Percentiles rank a stretch among this genome's conserved stretches.
phyloP scores from a whole-genome alignment of 75 land plant species.

The Pinus tabuliformis region DNA sequence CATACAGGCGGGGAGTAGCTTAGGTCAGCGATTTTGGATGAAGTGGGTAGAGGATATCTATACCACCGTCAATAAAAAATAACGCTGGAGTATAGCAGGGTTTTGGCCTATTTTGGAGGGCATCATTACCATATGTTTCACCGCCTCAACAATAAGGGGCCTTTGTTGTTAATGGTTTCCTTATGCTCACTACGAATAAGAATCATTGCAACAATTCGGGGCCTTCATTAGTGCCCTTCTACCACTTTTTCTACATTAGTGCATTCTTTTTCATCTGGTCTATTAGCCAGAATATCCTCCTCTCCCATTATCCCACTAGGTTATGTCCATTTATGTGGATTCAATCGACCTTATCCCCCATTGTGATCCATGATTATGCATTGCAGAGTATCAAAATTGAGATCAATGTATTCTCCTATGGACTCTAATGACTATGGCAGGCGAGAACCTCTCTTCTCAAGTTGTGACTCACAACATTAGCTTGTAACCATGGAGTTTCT shows the following conservation, averaged over 20 bases:
- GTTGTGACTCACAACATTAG: not conserved
- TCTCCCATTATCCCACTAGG: not conserved
- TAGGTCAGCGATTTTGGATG: no score
- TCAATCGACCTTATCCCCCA: not conserved
- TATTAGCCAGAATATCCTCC: not conserved
- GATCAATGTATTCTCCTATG: slow-evolving; percentile 1
- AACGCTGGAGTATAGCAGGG: no score
- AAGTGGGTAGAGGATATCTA: no score
- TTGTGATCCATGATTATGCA: not conserved
- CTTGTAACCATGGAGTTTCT: slow-evolving; percentile 6
- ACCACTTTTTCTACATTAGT: not conserved
- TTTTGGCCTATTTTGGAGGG: no score
- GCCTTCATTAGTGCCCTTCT: not conserved
- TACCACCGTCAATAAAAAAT: no score
- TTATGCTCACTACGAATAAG: no score
- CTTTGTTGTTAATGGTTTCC: no score
- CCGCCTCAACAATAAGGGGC: no score
- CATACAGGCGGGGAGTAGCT: no score
- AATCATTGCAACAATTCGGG: no score
- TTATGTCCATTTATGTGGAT: not conserved
- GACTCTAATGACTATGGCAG: not conserved
- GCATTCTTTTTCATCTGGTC: not conserved
- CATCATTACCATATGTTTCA: no score
- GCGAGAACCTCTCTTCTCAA: not conserved
- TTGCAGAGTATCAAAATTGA: not conserved